Conservation (phyloP, 1,284 basidiomycete genomes). For the Sparassis latifolia region DNA sequence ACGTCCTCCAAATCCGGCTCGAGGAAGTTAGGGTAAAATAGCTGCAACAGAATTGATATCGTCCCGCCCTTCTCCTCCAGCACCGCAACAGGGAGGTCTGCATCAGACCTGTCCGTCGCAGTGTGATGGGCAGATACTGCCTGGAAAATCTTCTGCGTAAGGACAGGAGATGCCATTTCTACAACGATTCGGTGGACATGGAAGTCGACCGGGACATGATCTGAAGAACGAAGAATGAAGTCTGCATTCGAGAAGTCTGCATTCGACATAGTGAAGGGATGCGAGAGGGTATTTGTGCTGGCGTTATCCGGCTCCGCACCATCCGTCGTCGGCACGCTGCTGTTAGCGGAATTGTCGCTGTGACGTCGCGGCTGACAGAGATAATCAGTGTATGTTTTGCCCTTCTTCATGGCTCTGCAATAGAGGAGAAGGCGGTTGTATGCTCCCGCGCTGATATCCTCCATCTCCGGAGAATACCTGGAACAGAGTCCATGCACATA, state of each 20-base stretch:
- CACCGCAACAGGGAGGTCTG: not conserved
- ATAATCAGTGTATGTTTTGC: not conserved
- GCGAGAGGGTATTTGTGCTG: not conserved
- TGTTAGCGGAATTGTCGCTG: not conserved
- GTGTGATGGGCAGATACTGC: not conserved
- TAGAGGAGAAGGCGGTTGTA: not conserved
- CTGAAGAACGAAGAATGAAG: slow-evolving; percentile 9
- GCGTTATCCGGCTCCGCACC: not conserved
- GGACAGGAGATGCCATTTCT: slow-evolving; percentile 5
- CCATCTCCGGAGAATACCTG: not conserved
- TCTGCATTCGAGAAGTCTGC: slow-evolving; percentile 5
- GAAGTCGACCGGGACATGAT: slow-evolving; percentile 7
- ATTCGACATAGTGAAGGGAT: slow-evolving; percentile 5
- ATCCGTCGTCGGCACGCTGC: not conserved
- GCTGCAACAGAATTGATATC: not conserved
- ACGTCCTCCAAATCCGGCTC: not conserved
- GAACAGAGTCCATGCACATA: not conserved
- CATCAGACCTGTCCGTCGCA: not conserved
- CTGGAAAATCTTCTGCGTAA: slow-evolving; percentile 4
- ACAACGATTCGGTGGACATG: slow-evolving; percentile 8
- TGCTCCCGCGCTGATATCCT: not conserved
- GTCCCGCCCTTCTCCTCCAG: not conserved
- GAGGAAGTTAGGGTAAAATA: not conserved
- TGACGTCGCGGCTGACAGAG: not conserved
- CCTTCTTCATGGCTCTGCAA: not conserved